phyloP scores from a whole-genome alignment of 106 monocot genomes.

The Dioscorea alata region DNA sequence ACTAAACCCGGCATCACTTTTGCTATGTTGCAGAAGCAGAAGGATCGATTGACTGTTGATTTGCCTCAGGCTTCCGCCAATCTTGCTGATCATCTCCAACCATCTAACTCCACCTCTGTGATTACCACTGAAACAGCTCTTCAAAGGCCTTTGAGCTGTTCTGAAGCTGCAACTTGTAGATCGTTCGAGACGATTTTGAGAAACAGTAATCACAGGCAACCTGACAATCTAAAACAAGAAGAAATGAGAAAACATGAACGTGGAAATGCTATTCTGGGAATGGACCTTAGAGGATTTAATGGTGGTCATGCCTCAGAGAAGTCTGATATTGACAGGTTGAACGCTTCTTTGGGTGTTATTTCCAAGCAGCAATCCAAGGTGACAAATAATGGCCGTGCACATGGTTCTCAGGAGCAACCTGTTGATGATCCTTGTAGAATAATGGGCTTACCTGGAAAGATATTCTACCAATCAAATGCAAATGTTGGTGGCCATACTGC shows the following conservation, averaged over 20 bases:
- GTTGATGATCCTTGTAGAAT: slow-evolving; percentile 33
- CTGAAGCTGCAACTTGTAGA: slow-evolving; percentile 6
- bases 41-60: slow-evolving; percentile 8
- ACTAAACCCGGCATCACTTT: slow-evolving; percentile 1
- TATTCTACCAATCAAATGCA: slow-evolving; percentile 19
- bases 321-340: slow-evolving; percentile 1
- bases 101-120: not conserved
- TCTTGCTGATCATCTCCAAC: slow-evolving; percentile 2
- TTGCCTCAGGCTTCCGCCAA: slow-evolving; percentile 13
- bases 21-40: slow-evolving; percentile 11
- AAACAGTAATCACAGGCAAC: slow-evolving; percentile 15
- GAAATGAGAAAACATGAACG: slow-evolving; percentile 6
- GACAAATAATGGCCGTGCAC: slow-evolving; percentile 2
- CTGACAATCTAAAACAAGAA: slow-evolving; percentile 7
- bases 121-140: slow-evolving; percentile 1
- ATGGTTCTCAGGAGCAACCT: slow-evolving; percentile 19
- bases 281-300: slow-evolving; percentile 10
- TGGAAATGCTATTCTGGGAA: slow-evolving; percentile 5
- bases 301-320: slow-evolving; percentile 7
- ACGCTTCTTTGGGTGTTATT: slow-evolving; percentile 12
- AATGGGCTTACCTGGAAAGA: slow-evolving; percentile 20
- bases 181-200: slow-evolving; percentile 7
- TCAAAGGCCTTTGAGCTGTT: slow-evolving; percentile 1
- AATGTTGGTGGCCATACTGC: slow-evolving; percentile 1
- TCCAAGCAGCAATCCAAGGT: slow-evolving; percentile 21